These are phyloP conservation scores for Candida schatavii DNA, from an alignment of 805 yeast genomes.

Conservation along the genomic window DNA sequence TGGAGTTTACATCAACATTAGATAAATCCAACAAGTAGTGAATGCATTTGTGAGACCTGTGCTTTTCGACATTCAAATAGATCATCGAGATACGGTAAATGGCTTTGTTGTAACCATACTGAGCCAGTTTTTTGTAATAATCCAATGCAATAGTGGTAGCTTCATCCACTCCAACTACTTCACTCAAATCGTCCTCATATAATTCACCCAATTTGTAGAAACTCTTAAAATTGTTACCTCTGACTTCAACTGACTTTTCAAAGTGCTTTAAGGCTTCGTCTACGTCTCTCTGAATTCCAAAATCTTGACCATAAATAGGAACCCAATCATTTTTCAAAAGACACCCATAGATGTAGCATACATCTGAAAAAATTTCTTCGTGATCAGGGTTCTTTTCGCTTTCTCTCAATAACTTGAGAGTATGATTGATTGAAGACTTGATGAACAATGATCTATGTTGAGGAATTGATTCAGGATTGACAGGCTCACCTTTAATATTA, in stretches of 20 bases:
- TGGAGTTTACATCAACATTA: conserved; percentile 31
- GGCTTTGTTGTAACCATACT: conserved; percentile 43
- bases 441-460: conserved; percentile 34
- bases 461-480: conserved; percentile 26
- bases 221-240: conserved; percentile 31
- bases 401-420: conserved; percentile 34
- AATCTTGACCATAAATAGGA: conserved; percentile 31
- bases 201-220: conserved; percentile 39
- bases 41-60: conserved; percentile 34
- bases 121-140: conserved; percentile 36
- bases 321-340: conserved; percentile 35
- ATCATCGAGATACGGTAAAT: conserved; percentile 39
- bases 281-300: conserved; percentile 28
- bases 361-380: conserved; percentile 25
- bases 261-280: conserved; percentile 28
- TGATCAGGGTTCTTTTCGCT: conserved; percentile 17
- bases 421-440: conserved; percentile 37
- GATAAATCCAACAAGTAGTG: conserved; percentile 35
- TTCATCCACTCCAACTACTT: not conserved
- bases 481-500: conserved; percentile 40
- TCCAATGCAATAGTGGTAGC: conserved; percentile 25
- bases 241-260: conserved; percentile 28
- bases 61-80: conserved; percentile 30
- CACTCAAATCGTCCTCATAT: conserved; percentile 30
- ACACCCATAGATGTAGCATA: conserved; percentile 36